These are phyloP conservation scores for Clitopilus hobsonii DNA, from an alignment of 768 basidiomycete genomes.

Conservation along the genomic window DNA sequence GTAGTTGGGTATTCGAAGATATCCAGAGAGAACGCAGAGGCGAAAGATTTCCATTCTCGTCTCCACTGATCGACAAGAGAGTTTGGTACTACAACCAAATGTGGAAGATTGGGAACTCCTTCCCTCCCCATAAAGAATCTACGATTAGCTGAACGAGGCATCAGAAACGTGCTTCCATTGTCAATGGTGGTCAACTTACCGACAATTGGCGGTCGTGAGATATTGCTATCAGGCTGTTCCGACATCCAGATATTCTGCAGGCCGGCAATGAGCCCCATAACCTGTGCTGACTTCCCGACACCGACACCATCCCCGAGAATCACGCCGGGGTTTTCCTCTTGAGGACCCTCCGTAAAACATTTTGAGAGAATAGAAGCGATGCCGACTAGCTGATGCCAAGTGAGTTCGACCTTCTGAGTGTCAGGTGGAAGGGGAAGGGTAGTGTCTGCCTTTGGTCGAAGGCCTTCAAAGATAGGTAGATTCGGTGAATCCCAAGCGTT, in stretches of 20 bases:
- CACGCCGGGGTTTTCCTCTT: background rate
- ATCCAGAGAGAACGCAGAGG: background rate
- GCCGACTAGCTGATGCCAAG: too few species aligned
- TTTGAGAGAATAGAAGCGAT: too few species aligned
- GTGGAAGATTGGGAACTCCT: slow-evolving; percentile 9
- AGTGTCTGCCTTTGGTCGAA: too few species aligned
- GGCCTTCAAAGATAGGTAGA: too few species aligned
- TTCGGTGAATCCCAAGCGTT: too few species aligned
- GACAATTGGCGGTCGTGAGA: too few species aligned
- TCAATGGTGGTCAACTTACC: too few species aligned
- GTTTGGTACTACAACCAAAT: slow-evolving; percentile 20
- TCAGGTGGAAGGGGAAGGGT: too few species aligned
- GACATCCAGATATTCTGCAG: too few species aligned
- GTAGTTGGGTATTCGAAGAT: background rate
- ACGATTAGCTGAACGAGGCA: background rate
- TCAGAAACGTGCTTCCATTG: background rate
- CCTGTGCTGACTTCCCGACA: background rate
- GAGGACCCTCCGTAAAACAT: too few species aligned
- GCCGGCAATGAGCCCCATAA: background rate
- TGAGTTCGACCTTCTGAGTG: too few species aligned
- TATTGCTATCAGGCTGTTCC: too few species aligned
- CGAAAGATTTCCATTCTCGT: slow-evolving; percentile 12
- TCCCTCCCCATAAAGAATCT: background rate
- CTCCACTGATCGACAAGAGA: slow-evolving; percentile 20
- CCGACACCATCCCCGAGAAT: background rate